Conservation (phyloP, 2,329 filamentous ascomycete species). For the Botrytis porri region DNA sequence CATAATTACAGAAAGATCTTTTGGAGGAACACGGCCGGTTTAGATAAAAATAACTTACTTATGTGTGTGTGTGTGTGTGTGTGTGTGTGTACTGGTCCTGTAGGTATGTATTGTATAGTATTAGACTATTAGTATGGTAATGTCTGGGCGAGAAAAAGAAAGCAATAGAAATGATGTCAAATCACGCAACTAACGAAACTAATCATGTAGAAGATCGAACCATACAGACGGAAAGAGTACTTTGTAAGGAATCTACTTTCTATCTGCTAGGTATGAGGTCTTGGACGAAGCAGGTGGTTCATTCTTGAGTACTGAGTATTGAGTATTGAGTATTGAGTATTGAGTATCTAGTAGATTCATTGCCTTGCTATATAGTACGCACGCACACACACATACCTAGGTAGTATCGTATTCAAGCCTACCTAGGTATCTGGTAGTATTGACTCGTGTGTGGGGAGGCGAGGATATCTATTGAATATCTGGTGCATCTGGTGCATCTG, state of each 20-base stretch:
- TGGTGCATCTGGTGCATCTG: no score
- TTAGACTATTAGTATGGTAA: no score
- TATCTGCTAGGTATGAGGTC: background rate
- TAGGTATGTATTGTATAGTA: background rate
- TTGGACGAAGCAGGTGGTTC: background rate
- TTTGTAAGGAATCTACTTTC: background rate
- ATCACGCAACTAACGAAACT: background rate
- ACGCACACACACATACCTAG: no score
- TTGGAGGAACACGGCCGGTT: background rate
- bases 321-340: background rate
- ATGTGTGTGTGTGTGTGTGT: no score
- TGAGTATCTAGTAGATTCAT: no score
- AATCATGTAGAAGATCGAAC: background rate
- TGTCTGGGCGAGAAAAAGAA: background rate
- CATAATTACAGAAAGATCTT: background rate
- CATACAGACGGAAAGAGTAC: background rate
- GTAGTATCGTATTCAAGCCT: no score
- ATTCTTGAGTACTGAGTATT: background rate
- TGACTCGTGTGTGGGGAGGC: constrained; percentile 2
- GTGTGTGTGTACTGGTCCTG: background rate
- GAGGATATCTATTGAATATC: background rate
- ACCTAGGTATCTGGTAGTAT: background rate
- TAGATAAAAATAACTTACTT: background rate
- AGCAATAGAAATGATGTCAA: background rate
- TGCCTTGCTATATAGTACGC: no score